Conservation (phyloP, 495 filamentous ascomycete genomes). For the Evansstolkia leycettana region DNA sequence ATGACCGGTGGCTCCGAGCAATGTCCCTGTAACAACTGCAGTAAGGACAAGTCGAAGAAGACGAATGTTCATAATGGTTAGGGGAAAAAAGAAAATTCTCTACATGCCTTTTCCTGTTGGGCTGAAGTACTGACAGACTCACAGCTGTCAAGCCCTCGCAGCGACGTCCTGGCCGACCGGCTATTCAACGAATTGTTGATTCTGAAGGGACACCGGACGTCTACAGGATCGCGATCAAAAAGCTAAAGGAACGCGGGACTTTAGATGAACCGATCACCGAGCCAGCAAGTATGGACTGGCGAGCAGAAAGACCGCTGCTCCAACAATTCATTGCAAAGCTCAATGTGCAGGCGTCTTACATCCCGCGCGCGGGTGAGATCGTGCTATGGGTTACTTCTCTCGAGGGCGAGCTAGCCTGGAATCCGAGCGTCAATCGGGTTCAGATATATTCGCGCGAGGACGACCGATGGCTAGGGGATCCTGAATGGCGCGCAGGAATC, state of each 20-base stretch:
- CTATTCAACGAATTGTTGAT: constrained; percentile 2
- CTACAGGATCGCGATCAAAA: constrained; percentile 33
- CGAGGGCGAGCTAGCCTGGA: constrained; percentile 23
- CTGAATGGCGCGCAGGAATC: constrained; percentile 45
- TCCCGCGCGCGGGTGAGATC: constrained; percentile 44
- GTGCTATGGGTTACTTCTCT: constrained; percentile 40
- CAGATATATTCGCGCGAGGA: constrained; percentile 20
- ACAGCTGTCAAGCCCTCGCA: neutral
- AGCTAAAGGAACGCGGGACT: constrained; percentile 25
- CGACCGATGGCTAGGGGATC: constrained; percentile 16
- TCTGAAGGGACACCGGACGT: constrained; percentile 41
- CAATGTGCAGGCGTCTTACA: constrained; percentile 32
- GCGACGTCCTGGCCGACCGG: constrained; percentile 7
- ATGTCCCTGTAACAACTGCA: constrained; percentile 29
- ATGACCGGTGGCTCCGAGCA: constrained; percentile 30
- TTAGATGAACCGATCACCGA: constrained; percentile 37
- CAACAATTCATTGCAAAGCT: constrained; percentile 21
- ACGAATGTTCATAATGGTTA: constrained; percentile 4
- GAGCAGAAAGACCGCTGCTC: constrained; percentile 28
- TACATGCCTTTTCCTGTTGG: no score
- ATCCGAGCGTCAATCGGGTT: constrained; percentile 14
- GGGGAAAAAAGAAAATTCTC: no score
- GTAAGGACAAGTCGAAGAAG: constrained; percentile 8
- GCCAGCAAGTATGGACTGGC: constrained; percentile 40
- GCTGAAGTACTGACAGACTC: no score